phyloP scores from a whole-genome alignment of 345 rosid genomes.

The Turritis glabra region DNA sequence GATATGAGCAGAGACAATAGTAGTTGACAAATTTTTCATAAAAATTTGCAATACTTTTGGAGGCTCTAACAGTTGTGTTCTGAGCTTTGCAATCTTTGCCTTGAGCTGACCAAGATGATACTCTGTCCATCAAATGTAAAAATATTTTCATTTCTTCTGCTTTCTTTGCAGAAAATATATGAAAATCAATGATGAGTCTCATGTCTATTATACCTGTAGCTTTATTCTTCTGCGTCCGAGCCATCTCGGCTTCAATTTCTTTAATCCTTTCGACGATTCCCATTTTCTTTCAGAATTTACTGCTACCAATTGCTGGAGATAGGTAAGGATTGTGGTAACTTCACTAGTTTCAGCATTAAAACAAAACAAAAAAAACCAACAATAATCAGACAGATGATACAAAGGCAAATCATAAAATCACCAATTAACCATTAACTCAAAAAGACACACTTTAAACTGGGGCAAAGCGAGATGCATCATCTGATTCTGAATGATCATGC shows the following conservation, averaged over 20 bases:
- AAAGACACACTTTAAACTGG: constrained; percentile 3
- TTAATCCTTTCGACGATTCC: constrained; percentile 95
- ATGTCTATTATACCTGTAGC: constrained; percentile 62
- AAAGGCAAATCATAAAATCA: background rate
- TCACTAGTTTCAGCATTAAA: constrained; percentile 3
- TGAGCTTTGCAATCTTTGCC: constrained; percentile 96
- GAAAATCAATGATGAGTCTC: constrained; percentile 15
- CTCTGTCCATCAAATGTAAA: constrained; percentile 49
- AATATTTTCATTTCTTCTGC: background rate
- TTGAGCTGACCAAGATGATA: constrained; percentile 99
- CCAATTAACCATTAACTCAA: background rate
- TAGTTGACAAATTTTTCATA: background rate
- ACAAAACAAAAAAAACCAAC: background rate
- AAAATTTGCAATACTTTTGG: constrained; percentile 60
- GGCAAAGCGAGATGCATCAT: background rate
- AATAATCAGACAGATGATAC: background rate
- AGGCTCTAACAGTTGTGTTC: constrained; percentile 96
- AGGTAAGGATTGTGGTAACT: background rate
- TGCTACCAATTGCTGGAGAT: constrained; percentile 18
- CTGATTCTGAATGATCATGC: background rate
- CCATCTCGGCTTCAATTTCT: constrained; percentile 99
- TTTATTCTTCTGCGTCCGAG: constrained; percentile 98
- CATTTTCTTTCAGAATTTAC: constrained; percentile 50
- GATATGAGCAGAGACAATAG: background rate
- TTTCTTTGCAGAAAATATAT: background rate